Evolutionary conservation across 495 filamentous ascomycete genomes (phyloP), one percentile per base, ranked within the genome.

Genomic region (Chaetomium cochliodes): DNA sequence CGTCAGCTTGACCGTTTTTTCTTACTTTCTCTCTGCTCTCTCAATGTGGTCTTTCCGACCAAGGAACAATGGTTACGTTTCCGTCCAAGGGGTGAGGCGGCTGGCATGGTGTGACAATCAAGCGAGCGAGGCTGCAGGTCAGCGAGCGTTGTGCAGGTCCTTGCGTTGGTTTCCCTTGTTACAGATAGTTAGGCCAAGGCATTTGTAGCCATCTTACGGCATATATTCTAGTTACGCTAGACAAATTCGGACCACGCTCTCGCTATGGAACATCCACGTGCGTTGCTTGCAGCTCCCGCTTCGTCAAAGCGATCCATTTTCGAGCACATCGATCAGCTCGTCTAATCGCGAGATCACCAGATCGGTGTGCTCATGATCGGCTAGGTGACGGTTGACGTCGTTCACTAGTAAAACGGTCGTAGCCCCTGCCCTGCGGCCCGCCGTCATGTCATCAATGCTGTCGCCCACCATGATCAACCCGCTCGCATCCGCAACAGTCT

Each of bases 371-470:
- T 88, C 82, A 73, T 96, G 91, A 30, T 85, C 80, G 26, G 83
- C 85, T 53, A 97, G 73, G 67, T 90, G 85, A 53, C 72, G 77
- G 73, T 97, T 97, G 26, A 82, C 87, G 52, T 92, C 87, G 73
- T 94, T 96, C 15, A 88, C 81, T 49, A 98, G 82, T 72, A 98
- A 74, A 55, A 97, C 92, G 6, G 94, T 97, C 26, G 91, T 92
- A 11, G 93, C 90, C 5, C 93, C 93, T 12, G 94, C 94, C 51
- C 79, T 80, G 66, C 88, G 84, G 0, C 94, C 94, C 8, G 94
- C 90, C 23, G 89, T 92, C 85, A 98, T 92, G 73, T 98, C 94
- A 72, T 98, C 94, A 58, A 96, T 84, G 59, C 88, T 92, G 71
- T 98, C 93, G 8, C 93, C 93, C 15, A 93, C 86, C 87, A 83